phyloP scores from a whole-genome alignment of 495 filamentous ascomycete genomes.

The Xylaria palmicola region DNA sequence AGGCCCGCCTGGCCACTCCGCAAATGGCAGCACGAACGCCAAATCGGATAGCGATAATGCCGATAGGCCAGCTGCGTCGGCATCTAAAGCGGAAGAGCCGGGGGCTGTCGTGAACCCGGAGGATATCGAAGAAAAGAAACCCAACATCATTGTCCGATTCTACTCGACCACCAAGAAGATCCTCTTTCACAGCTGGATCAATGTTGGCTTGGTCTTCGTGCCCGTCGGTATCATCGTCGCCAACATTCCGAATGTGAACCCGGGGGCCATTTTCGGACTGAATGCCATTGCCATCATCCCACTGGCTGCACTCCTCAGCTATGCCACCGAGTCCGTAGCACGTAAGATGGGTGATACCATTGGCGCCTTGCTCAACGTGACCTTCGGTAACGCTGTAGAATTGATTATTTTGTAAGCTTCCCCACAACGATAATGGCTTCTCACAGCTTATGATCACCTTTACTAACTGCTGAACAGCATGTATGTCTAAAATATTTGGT shows the following conservation, averaged over 20 bases:
- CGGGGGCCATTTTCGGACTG: conserved; percentile 64
- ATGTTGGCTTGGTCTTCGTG: conserved; percentile 75
- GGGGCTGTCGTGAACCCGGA: conserved; percentile 50
- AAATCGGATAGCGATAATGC: conserved; percentile 25
- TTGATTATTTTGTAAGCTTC: conserved; percentile 73
- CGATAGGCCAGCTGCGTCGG: conserved; percentile 30
- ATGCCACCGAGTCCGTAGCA: conserved; percentile 82
- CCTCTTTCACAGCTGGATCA: conserved; percentile 70
- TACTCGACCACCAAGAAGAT: conserved; percentile 51
- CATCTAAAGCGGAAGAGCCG: conserved; percentile 57
- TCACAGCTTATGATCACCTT: background rate
- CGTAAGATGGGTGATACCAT: conserved; percentile 74
- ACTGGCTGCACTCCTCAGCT: conserved; percentile 72
- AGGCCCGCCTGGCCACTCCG: conserved; percentile 13
- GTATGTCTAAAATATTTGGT: conserved; percentile 25
- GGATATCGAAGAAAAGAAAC: conserved; percentile 36
- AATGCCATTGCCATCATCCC: conserved; percentile 84
- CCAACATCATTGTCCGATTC: conserved; percentile 49
- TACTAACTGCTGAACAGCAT: conserved; percentile 30
- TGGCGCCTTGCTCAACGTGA: conserved; percentile 80
- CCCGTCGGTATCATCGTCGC: conserved; percentile 71
- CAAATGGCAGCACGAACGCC: conserved; percentile 1
- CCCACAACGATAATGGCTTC: background rate
- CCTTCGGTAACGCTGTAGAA: conserved; percentile 88
- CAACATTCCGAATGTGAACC: conserved; percentile 38